These are phyloP conservation scores for Suillus fuscotomentosus DNA, from an alignment of 768 basidiomycete species.

Conservation along the genomic window DNA sequence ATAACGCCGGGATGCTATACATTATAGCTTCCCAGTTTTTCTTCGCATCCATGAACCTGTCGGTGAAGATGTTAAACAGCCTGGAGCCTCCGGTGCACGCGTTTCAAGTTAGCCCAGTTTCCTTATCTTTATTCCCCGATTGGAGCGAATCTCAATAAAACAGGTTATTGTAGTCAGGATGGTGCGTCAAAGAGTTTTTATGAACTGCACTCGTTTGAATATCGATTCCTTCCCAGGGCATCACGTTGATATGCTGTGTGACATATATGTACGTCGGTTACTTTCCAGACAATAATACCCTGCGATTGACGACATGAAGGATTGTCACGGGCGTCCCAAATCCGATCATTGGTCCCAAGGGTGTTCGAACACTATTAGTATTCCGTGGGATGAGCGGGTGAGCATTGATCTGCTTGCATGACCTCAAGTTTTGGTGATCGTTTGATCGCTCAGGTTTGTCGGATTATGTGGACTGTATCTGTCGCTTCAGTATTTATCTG, in stretches of 20 bases:
- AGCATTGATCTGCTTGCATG: slow-evolving; percentile 9
- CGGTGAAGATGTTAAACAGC: slow-evolving; percentile 60
- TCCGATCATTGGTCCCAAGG: slow-evolving; percentile 69
- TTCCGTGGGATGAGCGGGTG: slow-evolving; percentile 64
- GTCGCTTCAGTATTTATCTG: slow-evolving; percentile 69
- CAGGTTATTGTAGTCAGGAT: slow-evolving; percentile 59
- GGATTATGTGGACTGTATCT: slow-evolving; percentile 67
- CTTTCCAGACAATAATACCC: background rate
- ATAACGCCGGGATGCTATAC: slow-evolving; percentile 60
- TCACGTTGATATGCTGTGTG: slow-evolving; percentile 54
- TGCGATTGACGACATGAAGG: slow-evolving; percentile 22
- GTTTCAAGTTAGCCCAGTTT: slow-evolving; percentile 43
- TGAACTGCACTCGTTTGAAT: background rate
- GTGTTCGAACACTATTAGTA: slow-evolving; percentile 55
- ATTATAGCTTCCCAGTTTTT: slow-evolving; percentile 59
- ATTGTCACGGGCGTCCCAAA: slow-evolving; percentile 45
- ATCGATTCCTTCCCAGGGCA: slow-evolving; percentile 32
- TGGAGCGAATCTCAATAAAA: background rate
- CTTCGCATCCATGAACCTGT: slow-evolving; percentile 57
- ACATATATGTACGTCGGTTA: slow-evolving; percentile 43
- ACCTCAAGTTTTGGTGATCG: background rate
- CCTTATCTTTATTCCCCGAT: background rate
- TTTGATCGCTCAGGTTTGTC: slow-evolving; percentile 52
- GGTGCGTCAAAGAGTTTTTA: slow-evolving; percentile 33
- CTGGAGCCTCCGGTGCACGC: slow-evolving; percentile 59